A percentile compares a stretch with the other conserved stretches of the same genome.
These are phyloP conservation scores for Cryphonectria radicalis DNA, from an alignment of 2,329 filamentous ascomycete species.

Conservation along the genomic window DNA sequence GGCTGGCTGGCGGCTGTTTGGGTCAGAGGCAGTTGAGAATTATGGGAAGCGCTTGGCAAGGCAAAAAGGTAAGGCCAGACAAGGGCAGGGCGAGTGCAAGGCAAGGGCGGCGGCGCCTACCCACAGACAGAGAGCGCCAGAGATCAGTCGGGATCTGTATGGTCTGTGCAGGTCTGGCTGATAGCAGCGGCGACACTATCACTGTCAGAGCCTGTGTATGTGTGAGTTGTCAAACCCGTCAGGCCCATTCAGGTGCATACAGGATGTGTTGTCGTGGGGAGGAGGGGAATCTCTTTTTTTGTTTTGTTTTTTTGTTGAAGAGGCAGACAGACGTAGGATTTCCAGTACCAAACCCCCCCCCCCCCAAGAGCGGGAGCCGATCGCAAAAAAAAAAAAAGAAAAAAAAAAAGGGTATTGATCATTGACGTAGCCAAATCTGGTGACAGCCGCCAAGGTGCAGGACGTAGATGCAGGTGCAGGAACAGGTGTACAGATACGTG, in stretches of 20 bases:
- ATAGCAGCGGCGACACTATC: slow-evolving; percentile 22
- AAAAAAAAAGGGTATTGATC: neutral
- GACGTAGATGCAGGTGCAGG: neutral
- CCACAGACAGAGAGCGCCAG: too few relatives aligned
- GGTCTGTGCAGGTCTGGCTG: slow-evolving; percentile 19
- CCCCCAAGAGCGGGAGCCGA: neutral
- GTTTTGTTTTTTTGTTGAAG: too few relatives aligned
- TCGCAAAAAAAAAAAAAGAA: neutral
- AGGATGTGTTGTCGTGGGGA: neutral
- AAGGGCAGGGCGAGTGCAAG: neutral
- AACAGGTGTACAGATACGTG: neutral
- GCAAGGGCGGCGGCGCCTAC: neutral
- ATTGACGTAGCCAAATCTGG: neutral
- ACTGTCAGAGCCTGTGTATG: neutral
- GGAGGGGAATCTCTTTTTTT: neutral
- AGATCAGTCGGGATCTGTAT: neutral
- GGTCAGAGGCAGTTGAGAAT: slow-evolving; percentile 3
- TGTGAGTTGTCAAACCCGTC: neutral
- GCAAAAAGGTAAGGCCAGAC: neutral
- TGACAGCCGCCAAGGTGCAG: slow-evolving; percentile 1
- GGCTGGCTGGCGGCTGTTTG: slow-evolving; percentile 4
- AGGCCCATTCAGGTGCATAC: neutral
- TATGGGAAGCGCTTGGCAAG: slow-evolving; percentile 2
- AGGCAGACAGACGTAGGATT: neutral
- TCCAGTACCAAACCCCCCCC: neutral